phyloP scores from a whole-genome alignment of 805 yeast species.

The Teunomyces kruisii region DNA sequence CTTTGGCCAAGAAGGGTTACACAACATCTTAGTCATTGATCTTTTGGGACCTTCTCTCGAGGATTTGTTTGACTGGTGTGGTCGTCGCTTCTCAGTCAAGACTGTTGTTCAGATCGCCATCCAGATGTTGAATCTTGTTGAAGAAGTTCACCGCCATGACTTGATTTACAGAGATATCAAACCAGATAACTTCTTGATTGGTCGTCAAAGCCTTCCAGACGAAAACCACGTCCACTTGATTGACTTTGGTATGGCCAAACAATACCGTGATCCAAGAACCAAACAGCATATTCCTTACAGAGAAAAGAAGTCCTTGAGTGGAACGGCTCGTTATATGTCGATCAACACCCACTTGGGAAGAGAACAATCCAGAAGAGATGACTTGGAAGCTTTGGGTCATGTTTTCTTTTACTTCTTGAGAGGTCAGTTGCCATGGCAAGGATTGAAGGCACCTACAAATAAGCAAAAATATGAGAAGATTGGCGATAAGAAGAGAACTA shows the following conservation, averaged over 20 bases:
- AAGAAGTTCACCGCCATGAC: slow-evolving; percentile 73
- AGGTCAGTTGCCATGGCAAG: slow-evolving; percentile 88
- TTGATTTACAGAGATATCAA: slow-evolving; percentile 79
- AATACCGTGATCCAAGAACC: slow-evolving; percentile 76
- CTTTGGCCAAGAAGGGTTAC: slow-evolving; percentile 83
- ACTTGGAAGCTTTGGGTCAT: slow-evolving; percentile 78
- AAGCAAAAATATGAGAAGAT: slow-evolving; percentile 80
- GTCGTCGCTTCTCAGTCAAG: slow-evolving; percentile 66
- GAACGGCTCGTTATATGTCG: slow-evolving; percentile 86
- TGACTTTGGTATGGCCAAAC: slow-evolving; percentile 88
- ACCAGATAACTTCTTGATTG: slow-evolving; percentile 79
- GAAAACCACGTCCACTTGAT: slow-evolving; percentile 71
- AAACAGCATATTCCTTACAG: slow-evolving; percentile 81
- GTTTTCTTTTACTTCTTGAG: slow-evolving; percentile 76
- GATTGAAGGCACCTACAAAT: slow-evolving; percentile 84
- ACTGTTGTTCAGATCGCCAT: slow-evolving; percentile 74
- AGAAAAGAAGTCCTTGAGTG: slow-evolving; percentile 76
- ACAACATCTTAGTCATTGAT: slow-evolving; percentile 74
- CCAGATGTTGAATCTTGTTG: slow-evolving; percentile 74
- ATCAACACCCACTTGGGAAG: slow-evolving; percentile 85
- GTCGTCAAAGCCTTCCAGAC: slow-evolving; percentile 57
- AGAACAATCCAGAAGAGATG: slow-evolving; percentile 82
- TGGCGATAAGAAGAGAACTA: slow-evolving; percentile 75
- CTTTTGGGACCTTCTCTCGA: slow-evolving; percentile 78
- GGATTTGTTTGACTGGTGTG: slow-evolving; percentile 87